These are phyloP conservation scores for Ascochyta clinopodiicola DNA, from an alignment of 2,329 filamentous ascomycete species.

Conservation along the genomic window DNA sequence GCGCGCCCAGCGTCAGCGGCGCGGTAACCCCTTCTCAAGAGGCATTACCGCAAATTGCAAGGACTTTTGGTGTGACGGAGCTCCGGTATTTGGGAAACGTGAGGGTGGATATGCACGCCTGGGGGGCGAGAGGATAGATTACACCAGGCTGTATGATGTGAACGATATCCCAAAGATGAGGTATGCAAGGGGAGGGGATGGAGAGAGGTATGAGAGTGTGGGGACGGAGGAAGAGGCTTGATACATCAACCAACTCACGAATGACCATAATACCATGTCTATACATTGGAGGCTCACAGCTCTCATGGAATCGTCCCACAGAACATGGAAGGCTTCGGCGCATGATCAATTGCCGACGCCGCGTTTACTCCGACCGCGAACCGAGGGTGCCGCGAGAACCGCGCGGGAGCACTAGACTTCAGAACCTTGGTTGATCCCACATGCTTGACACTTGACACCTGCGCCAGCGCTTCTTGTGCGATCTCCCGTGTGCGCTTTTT, in stretches of 20 bases:
- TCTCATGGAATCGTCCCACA: not conserved
- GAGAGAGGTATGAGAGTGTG: conserved; percentile 67
- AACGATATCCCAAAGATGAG: conserved; percentile 84
- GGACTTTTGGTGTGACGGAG: conserved; percentile 95
- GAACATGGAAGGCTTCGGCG: conserved; percentile 2
- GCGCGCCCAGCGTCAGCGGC: conserved; percentile 44
- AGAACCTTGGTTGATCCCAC: conserved; percentile 7
- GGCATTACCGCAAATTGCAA: conserved; percentile 88
- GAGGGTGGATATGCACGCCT: conserved; percentile 78
- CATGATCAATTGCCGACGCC: conserved; percentile 13
- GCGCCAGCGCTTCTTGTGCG: not conserved
- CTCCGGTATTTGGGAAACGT: conserved; percentile 77
- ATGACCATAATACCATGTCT: not conserved
- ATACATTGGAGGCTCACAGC: not conserved
- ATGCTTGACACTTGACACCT: conserved; percentile 16
- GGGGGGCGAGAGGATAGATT: conserved; percentile 81
- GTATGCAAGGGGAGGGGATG: conserved; percentile 51
- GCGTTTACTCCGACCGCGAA: conserved; percentile 11
- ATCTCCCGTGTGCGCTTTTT: conserved; percentile 6
- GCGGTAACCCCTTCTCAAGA: conserved; percentile 82
- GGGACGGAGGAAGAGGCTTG: conserved; percentile 38
- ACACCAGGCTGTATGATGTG: conserved; percentile 86
- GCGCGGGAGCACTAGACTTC: conserved; percentile 20
- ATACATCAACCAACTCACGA: conserved; percentile 7
- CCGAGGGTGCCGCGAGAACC: conserved; percentile 34